Evolutionary conservation across 345 rosid genomes (phyloP).

Genomic region (Gossypium herbaceum): DNA sequence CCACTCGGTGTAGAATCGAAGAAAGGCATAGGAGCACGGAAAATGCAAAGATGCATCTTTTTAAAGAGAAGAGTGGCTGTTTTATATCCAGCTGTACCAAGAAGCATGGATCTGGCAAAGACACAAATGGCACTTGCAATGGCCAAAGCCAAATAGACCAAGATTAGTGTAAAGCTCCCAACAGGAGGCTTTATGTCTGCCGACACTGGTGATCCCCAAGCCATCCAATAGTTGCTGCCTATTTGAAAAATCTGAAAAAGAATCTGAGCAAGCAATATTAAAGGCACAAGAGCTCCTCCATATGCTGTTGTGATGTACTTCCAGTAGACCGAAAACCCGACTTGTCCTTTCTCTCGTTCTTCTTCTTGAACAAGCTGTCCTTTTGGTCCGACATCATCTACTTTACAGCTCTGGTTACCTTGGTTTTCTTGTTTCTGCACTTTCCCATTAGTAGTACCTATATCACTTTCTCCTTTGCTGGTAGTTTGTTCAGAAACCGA

Average conservation of each 20-base stretch:
- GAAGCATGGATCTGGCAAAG: constrained; percentile 42
- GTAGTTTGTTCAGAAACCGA: constrained; percentile 21
- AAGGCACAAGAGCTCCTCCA: constrained; percentile 62
- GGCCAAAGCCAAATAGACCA: constrained; percentile 52
- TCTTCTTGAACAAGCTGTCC: constrained; percentile 85
- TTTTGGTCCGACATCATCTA: constrained; percentile 37
- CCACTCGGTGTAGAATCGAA: constrained; percentile 80
- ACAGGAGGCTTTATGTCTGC: constrained; percentile 44
- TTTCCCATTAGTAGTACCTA: constrained; percentile 1
- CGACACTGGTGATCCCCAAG: constrained; percentile 63
- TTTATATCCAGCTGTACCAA: constrained; percentile 45
- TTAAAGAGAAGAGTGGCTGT: constrained; percentile 61
- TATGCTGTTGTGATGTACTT: constrained; percentile 57
- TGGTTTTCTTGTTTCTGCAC: constrained; percentile 23
- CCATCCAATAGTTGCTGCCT: constrained; percentile 81
- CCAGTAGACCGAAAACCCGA: constrained; percentile 66
- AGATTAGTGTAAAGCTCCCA: constrained; percentile 32
- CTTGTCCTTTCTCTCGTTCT: constrained; percentile 83
- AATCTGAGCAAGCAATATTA: constrained; percentile 51
- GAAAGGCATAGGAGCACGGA: constrained; percentile 81
- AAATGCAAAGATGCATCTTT: constrained; percentile 57
- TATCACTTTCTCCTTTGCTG: constrained; percentile 22
- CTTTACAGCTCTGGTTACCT: constrained; percentile 31
- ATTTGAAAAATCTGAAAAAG: constrained; percentile 56
- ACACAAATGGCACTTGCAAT: constrained; percentile 54